A percentile compares a stretch with the other conserved stretches of the same genome.
These are phyloP conservation scores for Oryza punctata DNA, from an alignment of 176 grass and related monocot species.

Conservation along the genomic window DNA sequence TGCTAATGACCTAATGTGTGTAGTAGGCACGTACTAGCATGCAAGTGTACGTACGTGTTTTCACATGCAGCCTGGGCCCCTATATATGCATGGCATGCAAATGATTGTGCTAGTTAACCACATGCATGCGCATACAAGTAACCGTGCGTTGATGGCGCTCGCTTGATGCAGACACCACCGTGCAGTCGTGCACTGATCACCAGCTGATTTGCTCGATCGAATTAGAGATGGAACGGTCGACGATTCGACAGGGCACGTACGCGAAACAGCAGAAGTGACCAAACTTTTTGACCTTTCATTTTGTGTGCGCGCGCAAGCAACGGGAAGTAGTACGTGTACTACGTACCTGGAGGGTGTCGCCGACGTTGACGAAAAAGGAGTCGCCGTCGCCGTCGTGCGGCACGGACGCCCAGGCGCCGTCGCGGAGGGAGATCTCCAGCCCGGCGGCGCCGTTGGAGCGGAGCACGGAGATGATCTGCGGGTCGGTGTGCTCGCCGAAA, in stretches of 20 bases:
- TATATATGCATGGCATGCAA: not conserved
- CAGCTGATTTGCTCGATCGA: not conserved
- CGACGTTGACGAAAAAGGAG: constrained; percentile 90
- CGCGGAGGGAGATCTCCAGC: constrained; percentile 63
- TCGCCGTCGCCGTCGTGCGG: constrained; percentile 64
- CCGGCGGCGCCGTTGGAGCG: constrained; percentile 85
- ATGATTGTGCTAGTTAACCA: not conserved
- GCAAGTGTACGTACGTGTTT: not conserved
- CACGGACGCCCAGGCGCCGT: constrained; percentile 70
- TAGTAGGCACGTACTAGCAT: not conserved
- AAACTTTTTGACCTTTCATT: not conserved
- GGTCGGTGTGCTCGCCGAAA: constrained; percentile 97
- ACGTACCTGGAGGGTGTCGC: constrained; percentile 77
- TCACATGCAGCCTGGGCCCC: not conserved
- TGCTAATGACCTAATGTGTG: not conserved
- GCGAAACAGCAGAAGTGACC: not conserved
- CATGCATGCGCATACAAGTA: not conserved
- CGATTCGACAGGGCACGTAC: constrained; percentile 3
- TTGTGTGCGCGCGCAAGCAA: no score
- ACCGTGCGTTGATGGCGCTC: not conserved
- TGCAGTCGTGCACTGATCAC: constrained; percentile 6
- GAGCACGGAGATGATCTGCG: constrained; percentile 86
- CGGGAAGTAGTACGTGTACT: not conserved
- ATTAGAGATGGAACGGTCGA: not conserved
- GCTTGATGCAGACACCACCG: not conserved